A percentile compares a stretch with the other conserved stretches of the same genome.
Conservation (phyloP, 495 filamentous ascomycete species). For the Echria macrotheca region DNA sequence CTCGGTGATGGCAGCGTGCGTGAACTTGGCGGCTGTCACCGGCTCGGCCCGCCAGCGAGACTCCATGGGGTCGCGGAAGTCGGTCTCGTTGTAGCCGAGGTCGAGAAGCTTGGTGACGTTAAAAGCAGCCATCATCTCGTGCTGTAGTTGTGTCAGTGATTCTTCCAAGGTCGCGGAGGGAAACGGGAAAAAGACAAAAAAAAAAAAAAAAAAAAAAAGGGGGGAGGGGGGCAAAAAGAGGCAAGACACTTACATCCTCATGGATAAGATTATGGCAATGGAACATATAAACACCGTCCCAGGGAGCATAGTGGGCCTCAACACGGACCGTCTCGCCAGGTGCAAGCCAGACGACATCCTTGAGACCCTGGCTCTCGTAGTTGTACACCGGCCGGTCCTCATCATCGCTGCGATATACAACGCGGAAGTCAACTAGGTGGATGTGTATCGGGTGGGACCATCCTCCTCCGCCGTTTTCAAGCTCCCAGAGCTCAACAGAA, state of each 20-base stretch:
- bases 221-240: not conserved
- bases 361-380: slow-evolving; percentile 47
- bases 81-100: slow-evolving; percentile 44
- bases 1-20: slow-evolving; percentile 20
- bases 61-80: slow-evolving; percentile 34
- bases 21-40: slow-evolving; percentile 21
- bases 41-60: slow-evolving; percentile 25
- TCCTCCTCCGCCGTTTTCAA: slow-evolving; percentile 41
- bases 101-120: slow-evolving; percentile 46
- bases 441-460: slow-evolving; percentile 55
- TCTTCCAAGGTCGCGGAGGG: too few relatives aligned
- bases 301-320: slow-evolving; percentile 46
- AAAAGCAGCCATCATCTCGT: slow-evolving; percentile 59
- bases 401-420: slow-evolving; percentile 36
- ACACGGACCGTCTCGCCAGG: slow-evolving; percentile 44
- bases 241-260: slow-evolving; percentile 37
- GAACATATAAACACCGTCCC: slow-evolving; percentile 53
- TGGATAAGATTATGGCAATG: slow-evolving; percentile 56
- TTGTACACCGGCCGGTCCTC: slow-evolving; percentile 33
- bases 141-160: slow-evolving; percentile 13
- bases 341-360: slow-evolving; percentile 49
- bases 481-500: slow-evolving; percentile 45
- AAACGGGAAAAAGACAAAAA: not conserved
- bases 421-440: slow-evolving; percentile 54
- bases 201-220: not conserved